Percentiles rank a stretch among this genome's conserved stretches.
phyloP scores from a whole-genome alignment of 805 yeast species.

The Ogataea pignaliae region DNA sequence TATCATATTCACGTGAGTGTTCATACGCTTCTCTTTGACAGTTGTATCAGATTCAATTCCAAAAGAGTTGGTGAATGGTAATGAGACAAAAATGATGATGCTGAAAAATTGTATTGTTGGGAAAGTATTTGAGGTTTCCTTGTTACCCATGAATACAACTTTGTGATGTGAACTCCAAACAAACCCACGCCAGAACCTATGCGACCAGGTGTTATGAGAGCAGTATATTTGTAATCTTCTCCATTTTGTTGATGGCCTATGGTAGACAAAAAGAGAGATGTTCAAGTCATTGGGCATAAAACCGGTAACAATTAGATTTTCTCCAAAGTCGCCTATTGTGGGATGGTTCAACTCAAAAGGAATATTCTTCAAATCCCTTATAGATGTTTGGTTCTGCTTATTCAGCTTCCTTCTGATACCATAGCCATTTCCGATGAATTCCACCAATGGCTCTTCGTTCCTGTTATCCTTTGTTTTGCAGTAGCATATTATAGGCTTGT shows the following conservation, averaged over 20 bases:
- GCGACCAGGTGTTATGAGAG: slow-evolving; percentile 48
- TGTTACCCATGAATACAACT: slow-evolving; percentile 56
- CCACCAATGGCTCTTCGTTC: slow-evolving; percentile 22
- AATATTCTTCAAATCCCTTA: slow-evolving; percentile 20
- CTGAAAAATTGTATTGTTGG: slow-evolving; percentile 47
- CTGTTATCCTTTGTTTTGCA: slow-evolving; percentile 5
- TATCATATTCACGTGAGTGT: background rate
- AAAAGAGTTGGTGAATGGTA: slow-evolving; percentile 48
- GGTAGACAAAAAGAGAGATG: slow-evolving; percentile 46
- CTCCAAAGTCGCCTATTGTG: slow-evolving; percentile 61
- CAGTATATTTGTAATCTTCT: slow-evolving; percentile 53
- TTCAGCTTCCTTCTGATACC: slow-evolving; percentile 10
- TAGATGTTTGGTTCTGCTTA: background rate
- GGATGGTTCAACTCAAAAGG: slow-evolving; percentile 52
- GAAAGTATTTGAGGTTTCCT: slow-evolving; percentile 39
- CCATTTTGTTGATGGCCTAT: slow-evolving; percentile 59
- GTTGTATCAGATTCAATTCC: slow-evolving; percentile 15
- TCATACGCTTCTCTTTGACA: background rate
- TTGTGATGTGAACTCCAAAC: slow-evolving; percentile 79
- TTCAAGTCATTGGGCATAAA: slow-evolving; percentile 44
- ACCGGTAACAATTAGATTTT: slow-evolving; percentile 60
- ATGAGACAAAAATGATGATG: slow-evolving; percentile 42
- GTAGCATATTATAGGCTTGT: slow-evolving; percentile 8
- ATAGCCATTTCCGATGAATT: slow-evolving; percentile 9
- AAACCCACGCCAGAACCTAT: slow-evolving; percentile 62